A percentile compares a stretch with the other conserved stretches of the same genome.
Evolutionary conservation across 352 stramenopile genomes (phyloP).

Genomic region (Pythium plurisporium): DNA sequence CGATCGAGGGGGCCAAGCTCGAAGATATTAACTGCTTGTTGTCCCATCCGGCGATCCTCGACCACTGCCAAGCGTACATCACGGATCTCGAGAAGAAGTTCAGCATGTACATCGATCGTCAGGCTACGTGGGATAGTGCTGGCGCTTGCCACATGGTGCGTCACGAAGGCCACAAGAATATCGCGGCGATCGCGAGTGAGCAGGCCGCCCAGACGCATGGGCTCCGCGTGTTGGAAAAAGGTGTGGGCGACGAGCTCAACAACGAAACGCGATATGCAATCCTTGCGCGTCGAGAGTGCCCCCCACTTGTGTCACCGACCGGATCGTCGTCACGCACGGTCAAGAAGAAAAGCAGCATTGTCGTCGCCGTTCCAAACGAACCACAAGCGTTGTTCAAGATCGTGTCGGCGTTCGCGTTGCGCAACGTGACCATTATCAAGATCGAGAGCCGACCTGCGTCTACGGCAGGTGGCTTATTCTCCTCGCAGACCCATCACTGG

Average conservation of each 20-base stretch:
- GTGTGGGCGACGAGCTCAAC: conserved; percentile 58
- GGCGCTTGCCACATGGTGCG: conserved; percentile 65
- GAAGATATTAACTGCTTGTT: conserved; percentile 51
- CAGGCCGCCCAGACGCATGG: conserved; percentile 50
- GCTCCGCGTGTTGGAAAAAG: conserved; percentile 48
- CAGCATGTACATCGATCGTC: conserved; percentile 50
- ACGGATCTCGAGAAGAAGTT: conserved; percentile 52
- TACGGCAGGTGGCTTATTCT: conserved; percentile 54
- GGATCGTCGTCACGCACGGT: conserved; percentile 4
- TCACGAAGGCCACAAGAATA: conserved; percentile 37
- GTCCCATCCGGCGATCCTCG: conserved; percentile 58
- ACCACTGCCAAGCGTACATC: conserved; percentile 65
- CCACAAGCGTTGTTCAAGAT: conserved; percentile 73
- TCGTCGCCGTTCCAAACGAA: conserved; percentile 67
- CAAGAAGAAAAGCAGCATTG: conserved; percentile 61
- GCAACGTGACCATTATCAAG: conserved; percentile 76
- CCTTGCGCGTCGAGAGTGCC: conserved; percentile 44
- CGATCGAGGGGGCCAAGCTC: conserved; percentile 30
- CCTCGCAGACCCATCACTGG: conserved; percentile 66
- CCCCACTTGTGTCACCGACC: conserved; percentile 22
- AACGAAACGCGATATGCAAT: conserved; percentile 77
- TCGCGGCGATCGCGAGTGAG: conserved; percentile 64
- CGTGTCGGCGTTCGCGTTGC: conserved; percentile 69
- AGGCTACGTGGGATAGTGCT: conserved; percentile 62
- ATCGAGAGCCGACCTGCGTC: conserved; percentile 74